Evolutionary conservation across 1,284 basidiomycete species (phyloP).

Genomic region (Boletus putidus): DNA sequence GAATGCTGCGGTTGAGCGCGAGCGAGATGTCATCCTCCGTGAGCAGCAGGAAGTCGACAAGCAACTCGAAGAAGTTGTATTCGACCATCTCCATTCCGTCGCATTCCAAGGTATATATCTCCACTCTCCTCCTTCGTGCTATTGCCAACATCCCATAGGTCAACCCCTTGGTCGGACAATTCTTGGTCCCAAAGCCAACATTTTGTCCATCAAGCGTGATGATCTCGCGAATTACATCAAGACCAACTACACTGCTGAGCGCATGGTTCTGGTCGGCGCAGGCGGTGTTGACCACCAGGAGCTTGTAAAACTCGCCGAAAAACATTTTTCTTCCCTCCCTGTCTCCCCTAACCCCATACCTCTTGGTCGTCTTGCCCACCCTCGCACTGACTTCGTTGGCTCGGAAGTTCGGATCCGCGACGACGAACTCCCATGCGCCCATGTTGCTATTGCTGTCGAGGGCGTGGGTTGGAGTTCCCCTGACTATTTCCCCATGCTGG

Average conservation of each 20-base stretch:
- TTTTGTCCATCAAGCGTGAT: constrained; percentile 91
- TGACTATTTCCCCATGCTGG: constrained; percentile 99
- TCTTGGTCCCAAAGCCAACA: constrained; percentile 95
- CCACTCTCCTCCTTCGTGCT: constrained; percentile 5
- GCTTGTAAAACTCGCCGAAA: constrained; percentile 93
- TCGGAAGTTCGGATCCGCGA: constrained; percentile 96
- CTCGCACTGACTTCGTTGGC: constrained; percentile 84
- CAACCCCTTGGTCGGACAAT: constrained; percentile 97
- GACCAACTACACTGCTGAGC: constrained; percentile 98
- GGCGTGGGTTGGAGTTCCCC: constrained; percentile 98
- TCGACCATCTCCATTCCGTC: constrained; percentile 96
- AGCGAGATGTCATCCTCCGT: constrained; percentile 94
- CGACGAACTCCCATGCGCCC: constrained; percentile 85
- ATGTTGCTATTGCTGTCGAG: constrained; percentile 97
- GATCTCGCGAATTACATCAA: constrained; percentile 93
- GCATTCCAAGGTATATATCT: constrained; percentile 87
- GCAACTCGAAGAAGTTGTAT: constrained; percentile 97
- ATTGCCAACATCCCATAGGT: constrained; percentile 46
- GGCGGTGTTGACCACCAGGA: constrained; percentile 93
- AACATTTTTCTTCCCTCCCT: constrained; percentile 90
- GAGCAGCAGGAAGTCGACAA: constrained; percentile 99
- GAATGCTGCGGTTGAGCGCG: constrained; percentile 84
- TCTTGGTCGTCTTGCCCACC: constrained; percentile 76
- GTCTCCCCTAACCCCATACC: constrained; percentile 87
- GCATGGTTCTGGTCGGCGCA: constrained; percentile 97